phyloP scores from a whole-genome alignment of 108 stramenopile species.

The Bacterosira constricta region DNA sequence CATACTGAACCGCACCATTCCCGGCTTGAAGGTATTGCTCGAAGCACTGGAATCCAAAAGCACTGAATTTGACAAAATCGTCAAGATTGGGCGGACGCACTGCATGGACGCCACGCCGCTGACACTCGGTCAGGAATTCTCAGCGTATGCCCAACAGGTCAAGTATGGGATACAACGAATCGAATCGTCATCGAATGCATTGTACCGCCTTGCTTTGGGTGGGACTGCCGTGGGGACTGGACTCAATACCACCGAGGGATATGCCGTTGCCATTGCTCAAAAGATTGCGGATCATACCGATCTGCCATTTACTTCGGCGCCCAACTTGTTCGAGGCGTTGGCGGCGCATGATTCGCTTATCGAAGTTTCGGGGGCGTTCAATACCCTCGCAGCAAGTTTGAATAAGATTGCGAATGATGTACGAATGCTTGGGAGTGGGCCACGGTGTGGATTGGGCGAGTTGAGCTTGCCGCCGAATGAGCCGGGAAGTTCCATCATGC shows the following conservation, averaged over 20 bases:
- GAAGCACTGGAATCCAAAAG: conserved; percentile 74
- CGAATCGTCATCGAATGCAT: conserved; percentile 60
- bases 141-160: conserved; percentile 94
- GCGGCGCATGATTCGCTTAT: conserved; percentile 96
- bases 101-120: conserved; percentile 98
- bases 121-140: conserved; percentile 98
- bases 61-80: conserved; percentile 75
- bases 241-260: conserved; percentile 89
- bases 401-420: conserved; percentile 98
- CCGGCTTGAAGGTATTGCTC: conserved; percentile 77
- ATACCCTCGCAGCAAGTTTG: conserved; percentile 86
- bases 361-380: conserved; percentile 92
- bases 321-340: conserved; percentile 97
- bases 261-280: conserved; percentile 90
- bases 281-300: conserved; percentile 90
- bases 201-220: conserved; percentile 94
- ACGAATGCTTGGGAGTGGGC: conserved; percentile 93
- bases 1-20: conserved; percentile 69
- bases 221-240: conserved; percentile 98
- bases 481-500: conserved; percentile 98
- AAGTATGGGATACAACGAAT: conserved; percentile 87
- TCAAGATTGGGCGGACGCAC: conserved; percentile 99
- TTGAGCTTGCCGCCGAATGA: conserved; percentile 95
- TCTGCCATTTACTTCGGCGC: conserved; percentile 92
- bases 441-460: conserved; percentile 96